These are phyloP conservation scores for Sporothrix globosa DNA, from an alignment of 2,329 filamentous ascomycete genomes.

Conservation along the genomic window DNA sequence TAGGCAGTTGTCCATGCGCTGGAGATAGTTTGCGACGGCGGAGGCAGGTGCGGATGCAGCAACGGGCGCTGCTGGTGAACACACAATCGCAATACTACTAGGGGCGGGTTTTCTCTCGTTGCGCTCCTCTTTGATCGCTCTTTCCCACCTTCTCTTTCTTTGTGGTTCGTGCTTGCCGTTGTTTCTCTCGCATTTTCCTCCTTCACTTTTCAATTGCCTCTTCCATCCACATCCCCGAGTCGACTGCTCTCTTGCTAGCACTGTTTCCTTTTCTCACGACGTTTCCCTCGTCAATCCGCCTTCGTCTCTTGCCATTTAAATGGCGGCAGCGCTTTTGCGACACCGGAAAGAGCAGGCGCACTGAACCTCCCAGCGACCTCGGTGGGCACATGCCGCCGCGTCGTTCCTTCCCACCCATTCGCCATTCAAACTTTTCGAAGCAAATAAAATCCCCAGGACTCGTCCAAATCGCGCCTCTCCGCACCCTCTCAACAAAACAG, in stretches of 20 bases:
- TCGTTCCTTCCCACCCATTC: constrained; percentile 22
- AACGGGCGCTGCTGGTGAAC: constrained; percentile 20
- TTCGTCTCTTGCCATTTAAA: neutral
- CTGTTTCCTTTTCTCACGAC: neutral
- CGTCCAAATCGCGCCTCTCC: constrained; percentile 1
- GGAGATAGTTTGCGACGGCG: constrained; percentile 16
- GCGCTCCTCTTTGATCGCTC: constrained; percentile 23
- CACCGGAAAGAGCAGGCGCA: constrained; percentile 26
- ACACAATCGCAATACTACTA: constrained; percentile 21
- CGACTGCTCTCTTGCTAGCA: neutral
- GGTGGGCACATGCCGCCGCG: constrained; percentile 20
- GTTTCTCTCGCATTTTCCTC: neutral
- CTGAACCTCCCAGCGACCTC: constrained; percentile 17
- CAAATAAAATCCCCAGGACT: constrained; percentile 2
- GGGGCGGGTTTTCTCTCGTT: constrained; percentile 18
- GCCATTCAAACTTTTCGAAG: neutral
- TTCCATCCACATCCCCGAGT: neutral
- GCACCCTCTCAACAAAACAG: neutral
- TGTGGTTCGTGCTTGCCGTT: neutral
- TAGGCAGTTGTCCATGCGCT: constrained; percentile 11
- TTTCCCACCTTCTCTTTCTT: constrained; percentile 21
- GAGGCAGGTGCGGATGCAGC: constrained; percentile 30
- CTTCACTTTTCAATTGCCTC: constrained; percentile 4
- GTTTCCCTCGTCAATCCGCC: neutral
- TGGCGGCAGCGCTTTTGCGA: constrained; percentile 24